Evolutionary conservation across 768 basidiomycete genomes (phyloP).

Genomic region (Trametes elegans): DNA sequence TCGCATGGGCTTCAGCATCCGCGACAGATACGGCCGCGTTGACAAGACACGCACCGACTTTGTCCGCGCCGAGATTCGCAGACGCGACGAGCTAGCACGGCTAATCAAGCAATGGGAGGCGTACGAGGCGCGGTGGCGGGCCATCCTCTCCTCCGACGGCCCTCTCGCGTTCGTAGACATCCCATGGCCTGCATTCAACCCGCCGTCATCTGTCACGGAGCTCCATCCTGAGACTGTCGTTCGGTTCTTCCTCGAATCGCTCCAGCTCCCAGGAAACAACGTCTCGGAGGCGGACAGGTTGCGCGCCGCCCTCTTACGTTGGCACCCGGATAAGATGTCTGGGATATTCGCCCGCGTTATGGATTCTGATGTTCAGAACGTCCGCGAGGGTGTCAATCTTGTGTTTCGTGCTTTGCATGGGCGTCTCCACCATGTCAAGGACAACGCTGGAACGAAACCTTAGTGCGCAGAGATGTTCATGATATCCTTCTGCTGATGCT

Average conservation of each 20-base stretch:
- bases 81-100: constrained; percentile 42
- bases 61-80: constrained; percentile 45
- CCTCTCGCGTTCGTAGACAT: constrained; percentile 48
- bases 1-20: constrained; percentile 52
- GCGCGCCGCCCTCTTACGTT: constrained; percentile 58
- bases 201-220: constrained; percentile 24
- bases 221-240: constrained; percentile 42
- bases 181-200: constrained; percentile 55
- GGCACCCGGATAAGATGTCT: constrained; percentile 67
- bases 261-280: constrained; percentile 40
- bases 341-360: constrained; percentile 41
- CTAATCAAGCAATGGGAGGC: constrained; percentile 45
- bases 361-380: constrained; percentile 42
- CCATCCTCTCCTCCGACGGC: constrained; percentile 32
- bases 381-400: constrained; percentile 45
- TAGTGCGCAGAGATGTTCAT: constrained; percentile 39
- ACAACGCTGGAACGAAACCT: background rate
- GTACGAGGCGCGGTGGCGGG: constrained; percentile 54
- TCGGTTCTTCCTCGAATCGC: constrained; percentile 48
- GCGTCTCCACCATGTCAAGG: background rate
- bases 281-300: constrained; percentile 51
- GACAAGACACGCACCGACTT: constrained; percentile 49
- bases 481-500: background rate
- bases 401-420: constrained; percentile 33
- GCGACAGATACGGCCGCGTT: constrained; percentile 47